Evolutionary conservation across 805 yeast species (phyloP).

Genomic region (Candida cerambycidarum): DNA sequence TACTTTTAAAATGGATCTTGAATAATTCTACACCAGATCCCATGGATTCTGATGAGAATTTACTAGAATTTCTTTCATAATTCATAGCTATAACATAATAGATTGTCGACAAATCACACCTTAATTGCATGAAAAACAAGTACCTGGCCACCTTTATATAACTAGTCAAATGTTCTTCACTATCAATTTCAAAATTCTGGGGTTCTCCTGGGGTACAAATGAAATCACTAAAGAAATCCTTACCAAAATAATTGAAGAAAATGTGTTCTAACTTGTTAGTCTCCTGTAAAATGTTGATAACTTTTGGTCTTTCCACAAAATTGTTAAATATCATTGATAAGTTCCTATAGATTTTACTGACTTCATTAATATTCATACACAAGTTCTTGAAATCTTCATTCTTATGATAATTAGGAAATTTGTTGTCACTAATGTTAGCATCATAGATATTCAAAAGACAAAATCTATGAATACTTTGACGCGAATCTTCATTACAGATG

Average conservation of each 20-base stretch:
- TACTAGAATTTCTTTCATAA: constrained; percentile 34
- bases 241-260: constrained; percentile 38
- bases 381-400: constrained; percentile 18
- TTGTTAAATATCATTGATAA: constrained; percentile 28
- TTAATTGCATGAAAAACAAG: constrained; percentile 33
- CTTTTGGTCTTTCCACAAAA: constrained; percentile 28
- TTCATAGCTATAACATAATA: constrained; percentile 42
- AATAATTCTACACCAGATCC: constrained; percentile 42
- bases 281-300: constrained; percentile 34
- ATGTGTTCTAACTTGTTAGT: constrained; percentile 36
- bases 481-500: constrained; percentile 31
- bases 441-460: constrained; percentile 26
- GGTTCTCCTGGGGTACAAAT: constrained; percentile 33
- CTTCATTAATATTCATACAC: constrained; percentile 15
- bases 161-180: constrained; percentile 27
- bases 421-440: constrained; percentile 34
- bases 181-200: constrained; percentile 17
- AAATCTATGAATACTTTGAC: constrained; percentile 33
- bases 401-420: constrained; percentile 22
- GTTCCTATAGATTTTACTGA: constrained; percentile 29
- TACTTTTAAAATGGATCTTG: constrained; percentile 41
- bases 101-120: constrained; percentile 41
- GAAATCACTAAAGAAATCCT: constrained; percentile 40
- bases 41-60: constrained; percentile 29
- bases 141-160: constrained; percentile 36